These are phyloP conservation scores for Casuarina glauca DNA, from an alignment of 306 rosid species.

Conservation along the genomic window DNA sequence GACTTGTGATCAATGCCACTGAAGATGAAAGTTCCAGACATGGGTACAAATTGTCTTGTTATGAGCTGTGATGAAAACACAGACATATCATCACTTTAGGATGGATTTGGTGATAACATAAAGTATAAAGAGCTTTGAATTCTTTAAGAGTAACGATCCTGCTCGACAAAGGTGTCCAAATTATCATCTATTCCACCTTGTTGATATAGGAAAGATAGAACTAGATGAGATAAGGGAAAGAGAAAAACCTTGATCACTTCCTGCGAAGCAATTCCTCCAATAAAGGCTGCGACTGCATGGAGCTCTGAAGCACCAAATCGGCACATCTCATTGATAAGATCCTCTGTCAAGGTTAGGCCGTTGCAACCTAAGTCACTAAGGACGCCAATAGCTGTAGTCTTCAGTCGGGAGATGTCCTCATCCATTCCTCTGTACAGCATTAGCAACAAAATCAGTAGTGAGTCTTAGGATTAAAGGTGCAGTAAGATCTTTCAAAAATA, in stretches of 20 bases:
- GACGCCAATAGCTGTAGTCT: slow-evolving; percentile 77
- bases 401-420: slow-evolving; percentile 88
- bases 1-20: slow-evolving; percentile 96
- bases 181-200: not conserved
- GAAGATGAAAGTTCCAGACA: slow-evolving; percentile 86
- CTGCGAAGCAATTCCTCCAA: slow-evolving; percentile 95
- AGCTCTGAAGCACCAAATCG: slow-evolving; percentile 97
- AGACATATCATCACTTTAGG: not conserved
- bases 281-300: slow-evolving; percentile 89
- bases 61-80: slow-evolving; percentile 57
- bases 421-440: slow-evolving; percentile 70
- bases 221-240: slow-evolving; percentile 14
- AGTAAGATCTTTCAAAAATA: not conserved
- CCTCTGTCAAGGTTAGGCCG: slow-evolving; percentile 77
- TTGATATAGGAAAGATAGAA: slow-evolving; percentile 1
- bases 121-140: not conserved
- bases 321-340: slow-evolving; percentile 96
- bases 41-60: slow-evolving; percentile 92
- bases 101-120: not conserved
- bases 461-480: too few species aligned
- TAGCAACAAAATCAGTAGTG: slow-evolving; percentile 23
- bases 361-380: slow-evolving; percentile 90
- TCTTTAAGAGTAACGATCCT: not conserved
- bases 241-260: slow-evolving; percentile 87
- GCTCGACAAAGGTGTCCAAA: not conserved